Evolutionary conservation across 2,329 filamentous ascomycete species (phyloP).

Genomic region (Penicillium sp.): DNA sequence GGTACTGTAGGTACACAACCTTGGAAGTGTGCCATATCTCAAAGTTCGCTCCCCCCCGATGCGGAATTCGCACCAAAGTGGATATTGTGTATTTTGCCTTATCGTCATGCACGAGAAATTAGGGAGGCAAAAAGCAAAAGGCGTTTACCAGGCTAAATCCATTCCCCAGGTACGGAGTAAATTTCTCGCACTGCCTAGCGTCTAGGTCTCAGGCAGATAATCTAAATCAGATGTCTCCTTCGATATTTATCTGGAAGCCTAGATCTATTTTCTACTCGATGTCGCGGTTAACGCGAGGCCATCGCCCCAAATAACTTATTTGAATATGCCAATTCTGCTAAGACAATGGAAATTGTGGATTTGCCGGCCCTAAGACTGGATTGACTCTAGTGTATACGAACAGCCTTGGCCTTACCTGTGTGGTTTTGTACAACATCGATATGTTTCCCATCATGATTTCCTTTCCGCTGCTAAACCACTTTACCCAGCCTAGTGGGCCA

Average conservation of each 20-base stretch:
- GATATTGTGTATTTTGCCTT: not conserved
- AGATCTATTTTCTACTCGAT: not conserved
- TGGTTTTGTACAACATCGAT: not conserved
- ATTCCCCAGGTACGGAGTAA: not conserved
- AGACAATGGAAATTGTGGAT: not conserved
- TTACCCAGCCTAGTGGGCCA: not conserved
- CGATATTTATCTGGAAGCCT: not conserved
- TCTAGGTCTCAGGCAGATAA: not conserved
- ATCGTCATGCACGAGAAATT: not conserved
- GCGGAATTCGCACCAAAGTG: not conserved
- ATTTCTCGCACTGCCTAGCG: not conserved
- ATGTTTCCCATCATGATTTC: not conserved
- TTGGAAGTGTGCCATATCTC: too few species aligned
- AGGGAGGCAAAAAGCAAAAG: not conserved
- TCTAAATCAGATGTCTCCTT: not conserved
- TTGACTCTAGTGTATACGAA: slow-evolving; percentile 2
- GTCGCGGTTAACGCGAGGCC: not conserved
- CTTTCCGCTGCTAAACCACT: not conserved
- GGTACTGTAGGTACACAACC: too few species aligned
- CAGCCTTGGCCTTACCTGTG: slow-evolving; percentile 1
- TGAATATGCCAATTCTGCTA: not conserved
- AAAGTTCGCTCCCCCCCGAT: not conserved
- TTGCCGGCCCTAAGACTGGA: slow-evolving; percentile 1
- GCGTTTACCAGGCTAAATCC: not conserved
- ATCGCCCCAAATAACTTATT: not conserved